Base-by-base conservation (phyloP, 2,329 filamentous ascomycete species). In the Drechslera avenae region DNA sequence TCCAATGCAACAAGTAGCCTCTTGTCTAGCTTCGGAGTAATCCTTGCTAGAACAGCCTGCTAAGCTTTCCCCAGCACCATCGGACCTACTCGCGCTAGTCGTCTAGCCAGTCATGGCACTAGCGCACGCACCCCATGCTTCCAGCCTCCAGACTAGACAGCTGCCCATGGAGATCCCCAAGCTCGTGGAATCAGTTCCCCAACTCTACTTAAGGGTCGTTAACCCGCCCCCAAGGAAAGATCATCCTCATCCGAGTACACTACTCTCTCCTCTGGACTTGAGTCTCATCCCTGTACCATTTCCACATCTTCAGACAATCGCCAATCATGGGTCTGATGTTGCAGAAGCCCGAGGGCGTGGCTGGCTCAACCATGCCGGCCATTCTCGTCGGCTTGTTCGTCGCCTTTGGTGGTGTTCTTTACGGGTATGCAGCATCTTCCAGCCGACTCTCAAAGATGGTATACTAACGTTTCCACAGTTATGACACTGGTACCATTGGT, bases 301-400 rank as follows among this genome's bases (percentile, higher is more conserved):
- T 39, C 36, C 43, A 52, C 35, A 48, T 54, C 14, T 33, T 21
- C 34, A 47, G 40, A 54, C 46, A 50, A 14, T 43, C 30, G 31
- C 41, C 50, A 52, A 64, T 49, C 59, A 74, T 74, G 72, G 69
- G 69, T 61, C 33, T 72, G 33, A 62, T 72, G 54, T 48, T 80
- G 50, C 85, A 86, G 67, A 89, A 88, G 79, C 88, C 88, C 73
- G 83, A 87, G 78, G 87, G 86, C 81, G 83, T 88, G 73, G 85
- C 86, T 69, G 88, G 88, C 72, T 72, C 69, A 28, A 66, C 68
- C 21, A 16, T 64, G 35, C 73, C 73, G 10, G 72, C 73, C 56
- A 74, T 75, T 31, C 34, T 72, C 35, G 64, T 75, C 42, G 73
- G 72, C 31, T 55, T 77, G 32, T 81, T 78, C 55, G 77, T 79